phyloP scores from a whole-genome alignment of 129 eudicot species.

The Ambrosia artemisiifolia region DNA sequence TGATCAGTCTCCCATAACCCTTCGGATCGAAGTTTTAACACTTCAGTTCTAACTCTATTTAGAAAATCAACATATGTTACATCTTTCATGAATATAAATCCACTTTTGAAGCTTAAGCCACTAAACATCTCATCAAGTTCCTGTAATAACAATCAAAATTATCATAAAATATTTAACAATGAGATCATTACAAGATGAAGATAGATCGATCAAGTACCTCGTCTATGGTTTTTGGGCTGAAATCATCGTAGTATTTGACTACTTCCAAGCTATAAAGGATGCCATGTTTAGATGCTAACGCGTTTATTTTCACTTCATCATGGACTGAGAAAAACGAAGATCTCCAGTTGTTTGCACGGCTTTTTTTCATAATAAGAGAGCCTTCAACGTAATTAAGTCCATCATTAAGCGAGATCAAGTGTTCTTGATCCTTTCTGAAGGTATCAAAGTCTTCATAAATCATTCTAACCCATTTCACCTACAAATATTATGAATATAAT shows the following conservation, averaged over 20 bases:
- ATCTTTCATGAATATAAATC: conserved; percentile 60
- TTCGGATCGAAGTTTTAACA: conserved; percentile 47
- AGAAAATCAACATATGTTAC: conserved; percentile 50
- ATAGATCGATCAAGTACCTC: conserved; percentile 37
- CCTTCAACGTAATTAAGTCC: conserved; percentile 81
- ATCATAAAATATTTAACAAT: neutral
- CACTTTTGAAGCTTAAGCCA: conserved; percentile 44
- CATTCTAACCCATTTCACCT: conserved; percentile 93
- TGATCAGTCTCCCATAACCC: conserved; percentile 60
- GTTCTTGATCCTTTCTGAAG: conserved; percentile 83
- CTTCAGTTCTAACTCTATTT: conserved; percentile 65
- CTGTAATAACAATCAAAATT: conserved; percentile 22
- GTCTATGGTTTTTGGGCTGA: conserved; percentile 32
- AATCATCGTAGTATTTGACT: conserved; percentile 67
- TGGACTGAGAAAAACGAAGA: conserved; percentile 63
- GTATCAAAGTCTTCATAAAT: conserved; percentile 56
- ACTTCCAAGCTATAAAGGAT: conserved; percentile 67
- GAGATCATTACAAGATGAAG: neutral
- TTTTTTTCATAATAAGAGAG: conserved; percentile 47
- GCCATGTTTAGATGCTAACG: conserved; percentile 39
- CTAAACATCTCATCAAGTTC: conserved; percentile 41
- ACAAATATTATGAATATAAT: neutral
- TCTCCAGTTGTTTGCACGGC: conserved; percentile 81
- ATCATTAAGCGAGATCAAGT: conserved; percentile 44
- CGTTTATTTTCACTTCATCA: conserved; percentile 48